phyloP scores from a whole-genome alignment of 805 yeast species.

The Zygoascus bituminiphila region DNA sequence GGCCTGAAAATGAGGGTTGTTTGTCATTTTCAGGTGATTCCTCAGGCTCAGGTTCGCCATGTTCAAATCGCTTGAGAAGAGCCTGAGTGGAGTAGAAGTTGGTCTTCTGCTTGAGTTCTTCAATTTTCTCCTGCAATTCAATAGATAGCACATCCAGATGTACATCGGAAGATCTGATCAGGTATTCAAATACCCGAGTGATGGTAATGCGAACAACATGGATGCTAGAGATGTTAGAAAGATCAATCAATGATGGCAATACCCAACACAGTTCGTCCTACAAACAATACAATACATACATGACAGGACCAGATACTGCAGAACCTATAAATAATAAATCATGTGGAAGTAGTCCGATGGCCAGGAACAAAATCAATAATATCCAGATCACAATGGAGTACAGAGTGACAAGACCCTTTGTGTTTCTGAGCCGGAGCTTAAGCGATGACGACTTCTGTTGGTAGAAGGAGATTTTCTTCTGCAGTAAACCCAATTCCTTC shows the following conservation, averaged over 20 bases:
- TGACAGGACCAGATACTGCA: slow-evolving; percentile 13
- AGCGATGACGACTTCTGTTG: slow-evolving; percentile 17
- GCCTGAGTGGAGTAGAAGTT: slow-evolving; percentile 69
- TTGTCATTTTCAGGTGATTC: background rate
- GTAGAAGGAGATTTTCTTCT: slow-evolving; percentile 21
- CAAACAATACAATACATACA: background rate
- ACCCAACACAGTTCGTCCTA: background rate
- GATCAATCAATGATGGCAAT: background rate
- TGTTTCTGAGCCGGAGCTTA: slow-evolving; percentile 22
- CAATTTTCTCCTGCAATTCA: slow-evolving; percentile 47
- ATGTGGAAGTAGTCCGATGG: slow-evolving; percentile 11
- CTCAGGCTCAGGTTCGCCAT: background rate
- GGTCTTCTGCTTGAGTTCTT: slow-evolving; percentile 61
- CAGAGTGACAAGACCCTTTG: slow-evolving; percentile 25
- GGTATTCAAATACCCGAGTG: slow-evolving; percentile 17
- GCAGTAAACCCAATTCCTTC: slow-evolving; percentile 26
- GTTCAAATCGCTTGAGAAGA: slow-evolving; percentile 61
- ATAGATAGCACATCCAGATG: slow-evolving; percentile 32
- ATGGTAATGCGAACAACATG: slow-evolving; percentile 13
- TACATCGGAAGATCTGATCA: slow-evolving; percentile 19
- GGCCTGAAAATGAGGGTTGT: no score
- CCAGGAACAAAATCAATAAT: slow-evolving; percentile 17
- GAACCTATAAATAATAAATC: slow-evolving; percentile 5
- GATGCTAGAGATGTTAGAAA: slow-evolving; percentile 7
- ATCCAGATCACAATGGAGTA: slow-evolving; percentile 25